Base-by-base conservation (phyloP, 495 filamentous ascomycete genomes). In the Amorphotheca resinae region DNA sequence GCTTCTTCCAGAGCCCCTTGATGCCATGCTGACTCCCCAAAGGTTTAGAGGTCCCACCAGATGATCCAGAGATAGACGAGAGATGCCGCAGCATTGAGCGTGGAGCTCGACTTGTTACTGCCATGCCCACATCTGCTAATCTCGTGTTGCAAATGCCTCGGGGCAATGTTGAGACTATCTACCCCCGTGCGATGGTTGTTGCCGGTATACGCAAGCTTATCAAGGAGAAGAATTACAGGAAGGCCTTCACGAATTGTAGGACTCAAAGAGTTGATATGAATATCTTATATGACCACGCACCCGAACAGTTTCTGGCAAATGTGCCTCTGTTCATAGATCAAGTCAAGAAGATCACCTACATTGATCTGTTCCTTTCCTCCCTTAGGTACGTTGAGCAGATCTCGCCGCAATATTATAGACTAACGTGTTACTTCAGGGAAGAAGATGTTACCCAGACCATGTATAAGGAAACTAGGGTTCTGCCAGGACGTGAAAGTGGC, bases 241-340 rank as follows among this genome's bases (percentile, higher is more conserved):
- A 70, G 42, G 91, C 91, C 1, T 98, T 93, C 57, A 63, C 84
- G 20, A 76, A 80, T 30, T 98, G 91, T 57, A 77, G 91, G 23
- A 87, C 79, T 39, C 93, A 95, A 56, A 76, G 91, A 48, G 91
- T 98, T 2, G 91, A 98, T 56, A 86, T 95, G 80, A 98, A 96
- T 55, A 89, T 98, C 41, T 66, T 98, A n/a, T 88, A 94, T 57
- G 91, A 98, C 58, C 80, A 96, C 65, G 74, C 73, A 5, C 85
- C 87, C 0, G 65, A 75, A 33, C 82, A 91, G 47, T 94, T 98
- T 55, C 68, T 95, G 62, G 66, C 72, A 9, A 80, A 76, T 48
- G 69, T 95, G 22, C 64, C 63, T 5, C 50, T 87, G 1, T 93
- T 98, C 59, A 66, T 96, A 33, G 77, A 88, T 17, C 91, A 96